Base-by-base conservation (phyloP, 768 basidiomycete genomes). In the Leccinum barrowsii region DNA sequence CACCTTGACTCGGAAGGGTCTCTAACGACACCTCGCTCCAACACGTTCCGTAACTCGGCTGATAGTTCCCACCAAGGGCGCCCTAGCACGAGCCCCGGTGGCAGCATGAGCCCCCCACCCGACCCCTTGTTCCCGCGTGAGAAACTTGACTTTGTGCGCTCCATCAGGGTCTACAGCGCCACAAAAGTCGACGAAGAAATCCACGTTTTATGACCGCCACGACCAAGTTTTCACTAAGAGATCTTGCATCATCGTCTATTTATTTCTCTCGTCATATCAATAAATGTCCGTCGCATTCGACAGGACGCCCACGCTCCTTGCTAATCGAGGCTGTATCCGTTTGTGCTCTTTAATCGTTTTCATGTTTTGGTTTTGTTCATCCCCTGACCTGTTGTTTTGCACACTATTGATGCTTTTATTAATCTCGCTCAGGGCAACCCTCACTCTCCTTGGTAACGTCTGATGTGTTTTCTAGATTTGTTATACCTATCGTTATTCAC, bases 91-190 rank as follows among this genome's bases (percentile, higher is more conserved):
- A 44, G 50, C 49, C 59, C 61, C 5, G 62, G 64, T 21, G 42
- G 42, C n/a, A 70, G 35, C n/a, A 71, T 60, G 62, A 58, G 40
- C 12, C 52, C 61, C 44, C 59, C 67, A 1, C 52, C 56, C 13
- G 65, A 68, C 34, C 63, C 71, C 42, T 65, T 71, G 42, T 72
- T 66, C 50, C 63, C 71, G 53, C 59, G 62, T 5, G 73, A 78
- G 21, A 79, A 79, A 19, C 71, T 83, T 46, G 75, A 77, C 7
- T 78, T 84, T 52, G 70, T 84, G 2, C 80, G 84, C 44, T 78
- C 78, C 10, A 75, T 85, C 55, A 77, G 76, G 40, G 78, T 85
- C 7, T 85, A 78, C 63, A 70, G 78, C 44, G 83, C 82, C 15
- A 68, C 76, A 54, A 85, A 85, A 66, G 57, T 63, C 24, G 64